A percentile compares a stretch with the other conserved stretches of the same genome.
Conservation (phyloP, 495 filamentous ascomycete genomes). For the Tuber brumale region DNA sequence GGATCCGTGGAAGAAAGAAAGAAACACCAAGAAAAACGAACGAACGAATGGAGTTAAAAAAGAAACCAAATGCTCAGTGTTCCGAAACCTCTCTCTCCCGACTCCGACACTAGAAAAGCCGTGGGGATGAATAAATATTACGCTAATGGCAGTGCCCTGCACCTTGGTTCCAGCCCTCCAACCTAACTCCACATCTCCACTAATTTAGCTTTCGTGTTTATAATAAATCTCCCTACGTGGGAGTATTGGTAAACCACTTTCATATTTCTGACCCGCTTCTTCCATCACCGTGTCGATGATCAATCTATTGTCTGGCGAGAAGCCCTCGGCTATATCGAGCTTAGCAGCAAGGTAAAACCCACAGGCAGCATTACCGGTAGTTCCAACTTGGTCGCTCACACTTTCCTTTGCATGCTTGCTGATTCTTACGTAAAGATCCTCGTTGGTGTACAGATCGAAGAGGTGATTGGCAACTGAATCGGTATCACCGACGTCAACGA, state of each 20-base stretch:
- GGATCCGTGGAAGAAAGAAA: too few relatives aligned
- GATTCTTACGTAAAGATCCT: slow-evolving; percentile 59
- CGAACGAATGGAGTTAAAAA: too few relatives aligned
- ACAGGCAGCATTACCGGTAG: slow-evolving; percentile 67
- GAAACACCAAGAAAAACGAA: too few relatives aligned
- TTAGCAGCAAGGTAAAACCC: slow-evolving; percentile 73
- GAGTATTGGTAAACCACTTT: slow-evolving; percentile 56
- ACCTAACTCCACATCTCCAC: background rate
- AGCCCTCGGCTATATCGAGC: slow-evolving; percentile 49
- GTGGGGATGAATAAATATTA: too few relatives aligned
- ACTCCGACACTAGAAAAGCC: too few relatives aligned
- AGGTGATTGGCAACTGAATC: slow-evolving; percentile 67
- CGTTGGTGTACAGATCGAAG: slow-evolving; percentile 61
- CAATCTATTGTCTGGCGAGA: slow-evolving; percentile 55
- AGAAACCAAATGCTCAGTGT: too few relatives aligned
- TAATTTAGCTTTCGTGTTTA: slow-evolving; percentile 4
- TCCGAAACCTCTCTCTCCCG: too few relatives aligned
- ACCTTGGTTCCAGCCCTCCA: background rate
- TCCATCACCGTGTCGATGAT: slow-evolving; percentile 72
- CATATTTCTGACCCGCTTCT: slow-evolving; percentile 56
- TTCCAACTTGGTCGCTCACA: slow-evolving; percentile 77
- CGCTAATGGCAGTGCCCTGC: too few relatives aligned
- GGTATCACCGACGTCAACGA: slow-evolving; percentile 67
- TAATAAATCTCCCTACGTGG: slow-evolving; percentile 30
- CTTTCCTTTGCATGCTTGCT: slow-evolving; percentile 56